Percentiles rank a stretch among this genome's conserved stretches.
Evolutionary conservation across 2,329 filamentous ascomycete genomes (phyloP).

Genomic region (Curvularia eragrostidis): DNA sequence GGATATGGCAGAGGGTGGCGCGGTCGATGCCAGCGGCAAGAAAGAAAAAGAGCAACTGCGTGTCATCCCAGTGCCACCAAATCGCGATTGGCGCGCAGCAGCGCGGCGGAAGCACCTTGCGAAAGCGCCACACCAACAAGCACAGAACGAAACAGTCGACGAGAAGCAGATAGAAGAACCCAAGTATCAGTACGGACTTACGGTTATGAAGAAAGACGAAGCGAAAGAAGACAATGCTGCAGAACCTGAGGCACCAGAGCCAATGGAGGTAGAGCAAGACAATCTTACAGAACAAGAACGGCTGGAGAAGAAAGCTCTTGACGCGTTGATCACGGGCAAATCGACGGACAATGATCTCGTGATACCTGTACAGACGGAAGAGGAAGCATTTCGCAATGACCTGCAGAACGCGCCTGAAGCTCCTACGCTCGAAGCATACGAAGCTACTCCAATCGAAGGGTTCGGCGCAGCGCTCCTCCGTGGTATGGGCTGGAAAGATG

Average conservation of each 20-base stretch:
- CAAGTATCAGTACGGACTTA: constrained; percentile 61
- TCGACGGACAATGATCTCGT: constrained; percentile 45
- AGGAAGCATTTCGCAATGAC: constrained; percentile 74
- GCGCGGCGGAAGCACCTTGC: constrained; percentile 61
- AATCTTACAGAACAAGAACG: constrained; percentile 41
- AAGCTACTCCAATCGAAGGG: constrained; percentile 88
- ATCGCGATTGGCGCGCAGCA: constrained; percentile 69
- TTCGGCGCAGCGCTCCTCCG: constrained; percentile 90
- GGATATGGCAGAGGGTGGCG: constrained; percentile 59
- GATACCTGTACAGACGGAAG: constrained; percentile 56
- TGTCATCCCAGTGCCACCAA: constrained; percentile 65
- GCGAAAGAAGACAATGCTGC: constrained; percentile 16
- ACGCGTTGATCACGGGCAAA: constrained; percentile 53
- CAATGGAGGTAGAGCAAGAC: constrained; percentile 41
- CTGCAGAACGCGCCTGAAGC: constrained; percentile 74
- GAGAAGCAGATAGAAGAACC: constrained; percentile 47
- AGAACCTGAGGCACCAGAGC: constrained; percentile 18
- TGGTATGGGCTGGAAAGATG: constrained; percentile 93
- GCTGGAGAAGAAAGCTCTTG: constrained; percentile 62
- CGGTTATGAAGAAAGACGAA: constrained; percentile 51
- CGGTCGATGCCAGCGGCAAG: constrained; percentile 47
- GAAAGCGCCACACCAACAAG: constrained; percentile 62
- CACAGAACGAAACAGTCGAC: constrained; percentile 40
- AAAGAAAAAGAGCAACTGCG: constrained; percentile 55
- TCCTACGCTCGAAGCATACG: constrained; percentile 83